Conservation (phyloP, 169 alveolate species). For the Plasmodium billcollinsi region DNA sequence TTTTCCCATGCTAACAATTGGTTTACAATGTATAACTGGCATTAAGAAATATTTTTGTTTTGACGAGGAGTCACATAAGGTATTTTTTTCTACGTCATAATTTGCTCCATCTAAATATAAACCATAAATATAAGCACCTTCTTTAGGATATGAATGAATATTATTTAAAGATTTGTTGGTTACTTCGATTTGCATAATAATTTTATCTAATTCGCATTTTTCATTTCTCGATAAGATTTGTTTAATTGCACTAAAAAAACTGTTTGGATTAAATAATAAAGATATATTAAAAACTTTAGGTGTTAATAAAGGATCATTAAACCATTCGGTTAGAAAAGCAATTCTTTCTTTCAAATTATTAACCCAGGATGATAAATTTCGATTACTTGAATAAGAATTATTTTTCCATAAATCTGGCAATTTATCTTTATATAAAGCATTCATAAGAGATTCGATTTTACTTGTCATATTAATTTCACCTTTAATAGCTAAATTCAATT, state of each 20-base stretch:
- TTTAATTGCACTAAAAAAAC: constrained; percentile 97
- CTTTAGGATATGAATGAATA: constrained; percentile 91
- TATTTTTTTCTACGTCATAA: constrained; percentile 92
- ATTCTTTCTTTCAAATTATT: constrained; percentile 92
- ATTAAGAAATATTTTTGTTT: constrained; percentile 95
- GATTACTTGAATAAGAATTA: constrained; percentile 93
- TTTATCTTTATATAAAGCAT: constrained; percentile 88
- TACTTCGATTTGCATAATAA: constrained; percentile 94
- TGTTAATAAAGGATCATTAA: constrained; percentile 92
- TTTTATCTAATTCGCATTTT: constrained; percentile 93
- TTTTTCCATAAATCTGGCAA: constrained; percentile 94
- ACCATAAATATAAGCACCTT: constrained; percentile 93
- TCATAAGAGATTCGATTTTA: constrained; percentile 92
- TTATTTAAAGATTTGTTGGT: constrained; percentile 92
- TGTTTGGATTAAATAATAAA: constrained; percentile 95
- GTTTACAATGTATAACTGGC: constrained; percentile 97
- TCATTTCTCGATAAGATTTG: constrained; percentile 94
- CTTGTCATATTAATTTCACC: constrained; percentile 96
- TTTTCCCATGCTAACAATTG: constrained; percentile 82
- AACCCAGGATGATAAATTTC: constrained; percentile 96
- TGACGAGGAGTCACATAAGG: constrained; percentile 94
- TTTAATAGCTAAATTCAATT: constrained; percentile 93
- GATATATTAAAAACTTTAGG: constrained; percentile 94
- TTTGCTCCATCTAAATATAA: constrained; percentile 94
- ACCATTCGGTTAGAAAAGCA: constrained; percentile 93